A percentile compares a stretch with the other conserved stretches of the same genome.
Evolutionary conservation across 2,329 filamentous ascomycete genomes (phyloP).

Genomic region (Akanthomyces dipterigenus): DNA sequence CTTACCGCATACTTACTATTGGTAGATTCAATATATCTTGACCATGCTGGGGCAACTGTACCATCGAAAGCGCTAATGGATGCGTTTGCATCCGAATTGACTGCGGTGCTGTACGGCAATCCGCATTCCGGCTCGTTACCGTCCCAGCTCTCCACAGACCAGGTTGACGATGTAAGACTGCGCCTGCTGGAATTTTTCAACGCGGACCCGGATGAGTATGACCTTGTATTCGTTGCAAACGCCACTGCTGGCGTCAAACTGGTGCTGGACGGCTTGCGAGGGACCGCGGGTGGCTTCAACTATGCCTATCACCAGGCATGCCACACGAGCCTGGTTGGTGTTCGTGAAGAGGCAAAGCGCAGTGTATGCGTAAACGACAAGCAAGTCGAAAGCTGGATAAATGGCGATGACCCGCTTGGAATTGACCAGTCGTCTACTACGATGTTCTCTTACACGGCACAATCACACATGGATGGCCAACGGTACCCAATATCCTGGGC

Average conservation of each 20-base stretch:
- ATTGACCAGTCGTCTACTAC: conserved; percentile 23
- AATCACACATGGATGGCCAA: conserved; percentile 87
- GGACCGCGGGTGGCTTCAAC: conserved; percentile 62
- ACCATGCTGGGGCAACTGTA: conserved; percentile 90
- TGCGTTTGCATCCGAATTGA: conserved; percentile 71
- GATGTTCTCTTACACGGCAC: conserved; percentile 76
- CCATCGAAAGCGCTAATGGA: conserved; percentile 77
- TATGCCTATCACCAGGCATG: conserved; percentile 79
- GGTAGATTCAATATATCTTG: conserved; percentile 71
- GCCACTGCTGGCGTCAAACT: conserved; percentile 88
- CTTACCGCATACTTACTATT: background rate
- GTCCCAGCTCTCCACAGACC: conserved; percentile 67
- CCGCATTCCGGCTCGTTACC: conserved; percentile 81
- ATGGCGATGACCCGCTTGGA: conserved; percentile 27
- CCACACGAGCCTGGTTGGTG: conserved; percentile 82
- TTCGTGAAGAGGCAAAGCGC: conserved; percentile 60
- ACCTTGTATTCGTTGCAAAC: conserved; percentile 87
- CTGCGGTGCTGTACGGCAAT: conserved; percentile 75
- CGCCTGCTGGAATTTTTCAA: conserved; percentile 70
- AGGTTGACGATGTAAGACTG: conserved; percentile 70
- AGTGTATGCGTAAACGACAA: conserved; percentile 62
- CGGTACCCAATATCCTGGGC: conserved; percentile 69
- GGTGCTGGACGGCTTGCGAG: conserved; percentile 69
- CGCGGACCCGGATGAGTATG: conserved; percentile 74
- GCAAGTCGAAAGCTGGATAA: conserved; percentile 60